Evolutionary conservation across 2,329 filamentous ascomycete genomes (phyloP).

Genomic region (Phaeophleospora eucalypticola): DNA sequence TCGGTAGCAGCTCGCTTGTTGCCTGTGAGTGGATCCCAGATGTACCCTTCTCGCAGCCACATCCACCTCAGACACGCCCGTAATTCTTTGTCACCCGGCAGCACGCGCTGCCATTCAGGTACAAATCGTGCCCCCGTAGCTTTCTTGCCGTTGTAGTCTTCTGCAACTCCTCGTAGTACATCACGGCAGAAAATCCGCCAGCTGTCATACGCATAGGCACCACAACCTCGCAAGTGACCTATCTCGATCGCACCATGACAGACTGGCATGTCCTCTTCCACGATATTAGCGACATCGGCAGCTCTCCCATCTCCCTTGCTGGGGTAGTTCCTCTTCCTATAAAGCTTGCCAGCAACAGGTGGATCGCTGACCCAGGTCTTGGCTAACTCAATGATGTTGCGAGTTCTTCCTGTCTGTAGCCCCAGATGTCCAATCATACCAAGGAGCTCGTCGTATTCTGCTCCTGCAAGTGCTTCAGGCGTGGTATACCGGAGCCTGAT

Average conservation of each 20-base stretch:
- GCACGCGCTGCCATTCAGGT: slow-evolving; percentile 86
- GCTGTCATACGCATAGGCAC: slow-evolving; percentile 78
- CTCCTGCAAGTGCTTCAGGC: slow-evolving; percentile 57
- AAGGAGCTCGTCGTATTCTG: slow-evolving; percentile 54
- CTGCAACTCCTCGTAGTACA: slow-evolving; percentile 61
- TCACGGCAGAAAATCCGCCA: slow-evolving; percentile 95
- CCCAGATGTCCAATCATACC: slow-evolving; percentile 66
- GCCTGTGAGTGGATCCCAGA: slow-evolving; percentile 73
- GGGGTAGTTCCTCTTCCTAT: slow-evolving; percentile 55
- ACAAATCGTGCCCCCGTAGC: slow-evolving; percentile 53
- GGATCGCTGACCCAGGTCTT: slow-evolving; percentile 62
- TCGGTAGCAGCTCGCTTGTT: slow-evolving; percentile 52
- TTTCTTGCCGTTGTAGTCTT: slow-evolving; percentile 61
- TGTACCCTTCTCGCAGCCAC: slow-evolving; percentile 83
- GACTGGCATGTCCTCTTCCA: slow-evolving; percentile 44
- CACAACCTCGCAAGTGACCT: slow-evolving; percentile 72
- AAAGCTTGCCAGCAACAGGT: slow-evolving; percentile 57
- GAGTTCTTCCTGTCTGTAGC: slow-evolving; percentile 63
- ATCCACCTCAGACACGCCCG: slow-evolving; percentile 82
- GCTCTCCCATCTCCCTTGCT: slow-evolving; percentile 46
- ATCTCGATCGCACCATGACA: slow-evolving; percentile 70
- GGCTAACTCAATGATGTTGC: slow-evolving; percentile 66
- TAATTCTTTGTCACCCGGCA: slow-evolving; percentile 83
- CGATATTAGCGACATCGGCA: slow-evolving; percentile 39
- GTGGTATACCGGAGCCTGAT: slow-evolving; percentile 67